Evolutionary conservation across 192 early-diverging fungal species (phyloP), one percentile per base, ranked within the genome.

Genomic region (Jimgerdemannia lactiflua): DNA sequence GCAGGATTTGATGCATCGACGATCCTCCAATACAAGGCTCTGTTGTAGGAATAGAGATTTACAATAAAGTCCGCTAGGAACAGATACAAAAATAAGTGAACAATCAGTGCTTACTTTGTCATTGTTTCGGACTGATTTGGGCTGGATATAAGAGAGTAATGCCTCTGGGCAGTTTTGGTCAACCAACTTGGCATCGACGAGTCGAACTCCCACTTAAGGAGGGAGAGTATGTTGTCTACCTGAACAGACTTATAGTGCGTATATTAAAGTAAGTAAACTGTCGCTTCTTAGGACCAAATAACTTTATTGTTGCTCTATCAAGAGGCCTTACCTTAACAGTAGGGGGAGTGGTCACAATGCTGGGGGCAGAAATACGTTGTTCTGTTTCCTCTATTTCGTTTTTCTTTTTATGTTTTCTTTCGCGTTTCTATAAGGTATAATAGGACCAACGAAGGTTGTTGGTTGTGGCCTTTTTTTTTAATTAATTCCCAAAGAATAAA

Each of bases 1-100:
- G 64, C 67, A 43, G 64, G 65, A 64, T 74, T 66, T 3, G 72
- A 74, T 41, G 65, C 72, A 74, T 73, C 72, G 40, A 73, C 66
- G 41, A 73, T 73, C 43, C 72, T 63, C 72, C 72, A 73, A 63
- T 65, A 64, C 39, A 73, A 65, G 29, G 54, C 64, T 41, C 72
- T 74, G 65, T 59, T 59, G 49, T 59, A 67, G 4, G 43, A 74
- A 44, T 74, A 67, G 43, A 63, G 3, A 71, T 44, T 69, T 17
- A 69, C 39, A 39, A 10, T 10, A 41, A 17, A 11, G 39, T 10
- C 10, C 42, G 8, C 6, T 17, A 7, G 11, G 39, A 42, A 7
- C 6, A 69, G 42, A 11, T 10, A 39, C 39, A 69, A 7, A 69
- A 69, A 69, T 10, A 7, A 69, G 17, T 6, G 19, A 71, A 49